Evolutionary conservation across 1,284 basidiomycete genomes (phyloP).

Genomic region (Stereum hirsutum): DNA sequence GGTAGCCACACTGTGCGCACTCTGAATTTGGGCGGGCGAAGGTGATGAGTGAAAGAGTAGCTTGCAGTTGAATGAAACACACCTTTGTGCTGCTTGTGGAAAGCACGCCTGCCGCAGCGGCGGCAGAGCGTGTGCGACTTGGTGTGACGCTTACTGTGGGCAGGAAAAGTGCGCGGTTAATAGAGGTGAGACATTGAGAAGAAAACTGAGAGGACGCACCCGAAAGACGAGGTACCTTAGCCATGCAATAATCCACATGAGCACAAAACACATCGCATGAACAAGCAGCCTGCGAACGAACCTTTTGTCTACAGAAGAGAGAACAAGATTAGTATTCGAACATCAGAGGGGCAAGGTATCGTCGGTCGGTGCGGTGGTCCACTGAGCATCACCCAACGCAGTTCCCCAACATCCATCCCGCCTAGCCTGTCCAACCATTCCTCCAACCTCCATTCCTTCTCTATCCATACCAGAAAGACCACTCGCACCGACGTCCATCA

Average conservation of each 20-base stretch:
- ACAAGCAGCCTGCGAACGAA: conserved; percentile 3
- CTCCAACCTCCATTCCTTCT: neutral
- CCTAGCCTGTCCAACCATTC: conserved; percentile 1
- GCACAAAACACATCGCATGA: neutral
- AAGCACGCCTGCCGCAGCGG: conserved; percentile 86
- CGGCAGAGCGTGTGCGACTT: conserved; percentile 98
- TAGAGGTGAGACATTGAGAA: neutral
- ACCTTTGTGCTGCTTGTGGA: conserved; percentile 98
- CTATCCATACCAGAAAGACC: conserved; percentile 1
- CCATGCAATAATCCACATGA: conserved; percentile 11
- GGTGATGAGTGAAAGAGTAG: neutral
- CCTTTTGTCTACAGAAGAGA: conserved; percentile 1
- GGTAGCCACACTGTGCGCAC: conserved; percentile 95
- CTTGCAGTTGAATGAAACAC: conserved; percentile 21
- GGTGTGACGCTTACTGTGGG: conserved; percentile 87
- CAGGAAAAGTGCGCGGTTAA: conserved; percentile 7
- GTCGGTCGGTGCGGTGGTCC: neutral
- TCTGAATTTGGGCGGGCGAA: conserved; percentile 32
- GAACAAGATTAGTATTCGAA: neutral
- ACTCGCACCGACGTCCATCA: conserved; percentile 7
- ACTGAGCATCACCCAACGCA: neutral
- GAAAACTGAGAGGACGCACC: conserved; percentile 39
- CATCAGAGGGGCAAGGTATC: neutral
- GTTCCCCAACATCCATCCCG: conserved; percentile 8
- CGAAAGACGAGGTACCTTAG: conserved; percentile 85